Conservation (phyloP, 805 yeast genomes). For the Maudiozyma saulgeensis region DNA sequence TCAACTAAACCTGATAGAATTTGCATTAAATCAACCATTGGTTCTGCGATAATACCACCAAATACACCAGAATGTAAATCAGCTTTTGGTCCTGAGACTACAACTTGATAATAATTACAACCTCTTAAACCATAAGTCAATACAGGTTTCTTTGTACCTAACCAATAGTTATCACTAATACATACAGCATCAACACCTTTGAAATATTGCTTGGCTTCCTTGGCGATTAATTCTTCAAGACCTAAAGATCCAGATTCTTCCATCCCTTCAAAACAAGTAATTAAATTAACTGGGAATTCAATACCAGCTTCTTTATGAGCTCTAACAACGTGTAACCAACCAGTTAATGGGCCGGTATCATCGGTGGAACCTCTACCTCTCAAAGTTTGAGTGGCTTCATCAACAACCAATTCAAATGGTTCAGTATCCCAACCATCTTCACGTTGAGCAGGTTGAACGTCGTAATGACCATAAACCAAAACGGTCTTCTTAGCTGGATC, state of each 20-base stretch:
- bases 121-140: constrained; percentile 97
- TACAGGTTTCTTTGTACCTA: constrained; percentile 94
- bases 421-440: constrained; percentile 96
- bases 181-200: constrained; percentile 88
- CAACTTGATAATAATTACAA: constrained; percentile 81
- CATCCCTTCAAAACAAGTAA: constrained; percentile 97
- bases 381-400: constrained; percentile 57
- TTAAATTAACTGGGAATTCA: constrained; percentile 87
- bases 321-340: constrained; percentile 89
- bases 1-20: constrained; percentile 72
- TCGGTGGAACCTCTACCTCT: constrained; percentile 94
- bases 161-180: constrained; percentile 96
- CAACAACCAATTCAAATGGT: constrained; percentile 64
- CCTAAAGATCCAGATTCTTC: constrained; percentile 96
- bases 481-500: constrained; percentile 82
- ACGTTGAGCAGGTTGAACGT: constrained; percentile 88
- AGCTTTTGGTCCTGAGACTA: constrained; percentile 85
- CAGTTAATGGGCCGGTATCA: constrained; percentile 96
- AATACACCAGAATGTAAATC: constrained; percentile 96
- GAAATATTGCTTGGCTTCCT: constrained; percentile 74
- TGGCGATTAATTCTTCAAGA: constrained; percentile 69
- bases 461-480: constrained; percentile 92
- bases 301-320: constrained; percentile 79
- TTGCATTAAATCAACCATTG: constrained; percentile 85
- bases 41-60: constrained; percentile 96